Evolutionary conservation across 2,329 filamentous ascomycete species (phyloP).

Genomic region (Ceratocystis ficicola): DNA sequence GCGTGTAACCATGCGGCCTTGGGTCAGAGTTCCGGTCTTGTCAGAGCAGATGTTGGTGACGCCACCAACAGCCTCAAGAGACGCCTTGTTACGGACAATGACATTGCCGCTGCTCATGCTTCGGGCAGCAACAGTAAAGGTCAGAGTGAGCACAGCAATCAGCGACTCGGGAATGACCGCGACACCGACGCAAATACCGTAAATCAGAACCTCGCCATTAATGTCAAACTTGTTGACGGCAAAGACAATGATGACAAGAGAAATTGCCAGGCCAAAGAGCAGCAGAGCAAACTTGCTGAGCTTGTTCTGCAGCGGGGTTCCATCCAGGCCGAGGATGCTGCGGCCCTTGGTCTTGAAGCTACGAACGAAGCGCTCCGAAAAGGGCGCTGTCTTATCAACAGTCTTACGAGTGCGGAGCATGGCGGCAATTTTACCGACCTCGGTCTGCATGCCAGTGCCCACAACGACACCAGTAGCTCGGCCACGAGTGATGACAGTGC

Average conservation of each 20-base stretch:
- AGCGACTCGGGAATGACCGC: slow-evolving; percentile 55
- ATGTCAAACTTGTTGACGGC: slow-evolving; percentile 44
- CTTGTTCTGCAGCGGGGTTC: slow-evolving; percentile 74
- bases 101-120: slow-evolving; percentile 53
- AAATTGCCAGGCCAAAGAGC: slow-evolving; percentile 59
- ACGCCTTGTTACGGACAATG: slow-evolving; percentile 52
- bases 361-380: slow-evolving; percentile 36
- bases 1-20: slow-evolving; percentile 53
- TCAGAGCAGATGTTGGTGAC: slow-evolving; percentile 61
- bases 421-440: slow-evolving; percentile 64
- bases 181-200: slow-evolving; percentile 49
- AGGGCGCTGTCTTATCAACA: slow-evolving; percentile 30
- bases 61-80: slow-evolving; percentile 54
- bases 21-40: slow-evolving; percentile 56
- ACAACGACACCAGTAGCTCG: slow-evolving; percentile 57
- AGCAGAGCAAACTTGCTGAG: slow-evolving; percentile 74
- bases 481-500: slow-evolving; percentile 59
- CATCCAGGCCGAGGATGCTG: slow-evolving; percentile 53
- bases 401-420: slow-evolving; percentile 48
- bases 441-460: slow-evolving; percentile 59
- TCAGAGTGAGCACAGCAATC: slow-evolving; percentile 58
- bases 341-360: slow-evolving; percentile 35
- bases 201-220: slow-evolving; percentile 46
- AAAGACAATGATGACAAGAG: slow-evolving; percentile 51
- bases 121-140: slow-evolving; percentile 55